phyloP scores from a whole-genome alignment of 2,329 filamentous ascomycete species.

The Stagonosporopsis cucurbitacearum region DNA sequence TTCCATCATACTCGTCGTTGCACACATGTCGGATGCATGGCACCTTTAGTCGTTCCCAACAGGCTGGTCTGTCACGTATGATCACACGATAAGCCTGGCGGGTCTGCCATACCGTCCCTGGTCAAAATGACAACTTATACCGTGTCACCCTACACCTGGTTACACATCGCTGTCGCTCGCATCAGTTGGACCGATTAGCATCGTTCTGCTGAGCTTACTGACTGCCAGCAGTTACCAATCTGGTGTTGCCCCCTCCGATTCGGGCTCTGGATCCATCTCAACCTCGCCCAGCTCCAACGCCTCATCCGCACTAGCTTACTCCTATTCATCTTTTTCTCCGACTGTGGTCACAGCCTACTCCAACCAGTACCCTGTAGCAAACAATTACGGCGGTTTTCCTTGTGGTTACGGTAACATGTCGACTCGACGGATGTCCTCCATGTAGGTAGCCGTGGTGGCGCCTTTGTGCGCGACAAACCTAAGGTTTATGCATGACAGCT shows the following conservation, averaged over 20 bases:
- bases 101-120: constrained; percentile 47
- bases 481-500: constrained; percentile 48
- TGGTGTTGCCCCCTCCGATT: constrained; percentile 61
- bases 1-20: constrained; percentile 43
- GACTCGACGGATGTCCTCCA: constrained; percentile 51
- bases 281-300: constrained; percentile 60
- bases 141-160: constrained; percentile 48
- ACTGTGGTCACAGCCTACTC: constrained; percentile 45
- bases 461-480: constrained; percentile 43
- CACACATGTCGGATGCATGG: constrained; percentile 49
- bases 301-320: constrained; percentile 55
- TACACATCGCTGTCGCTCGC: constrained; percentile 49
- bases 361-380: constrained; percentile 38
- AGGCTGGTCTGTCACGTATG: constrained; percentile 51
- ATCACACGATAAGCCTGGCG: constrained; percentile 54
- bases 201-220: constrained; percentile 43
- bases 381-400: constrained; percentile 48
- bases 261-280: constrained; percentile 61
- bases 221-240: constrained; percentile 58
- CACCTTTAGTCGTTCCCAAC: constrained; percentile 48
- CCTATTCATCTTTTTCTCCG: constrained; percentile 48
- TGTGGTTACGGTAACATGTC: constrained; percentile 49
- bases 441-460: constrained; percentile 53
- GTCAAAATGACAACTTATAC: constrained; percentile 48
- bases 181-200: constrained; percentile 37